Evolutionary conservation across 31 red algal genomes (phyloP).

Genomic region (Odonthalia washingtoniensis): DNA sequence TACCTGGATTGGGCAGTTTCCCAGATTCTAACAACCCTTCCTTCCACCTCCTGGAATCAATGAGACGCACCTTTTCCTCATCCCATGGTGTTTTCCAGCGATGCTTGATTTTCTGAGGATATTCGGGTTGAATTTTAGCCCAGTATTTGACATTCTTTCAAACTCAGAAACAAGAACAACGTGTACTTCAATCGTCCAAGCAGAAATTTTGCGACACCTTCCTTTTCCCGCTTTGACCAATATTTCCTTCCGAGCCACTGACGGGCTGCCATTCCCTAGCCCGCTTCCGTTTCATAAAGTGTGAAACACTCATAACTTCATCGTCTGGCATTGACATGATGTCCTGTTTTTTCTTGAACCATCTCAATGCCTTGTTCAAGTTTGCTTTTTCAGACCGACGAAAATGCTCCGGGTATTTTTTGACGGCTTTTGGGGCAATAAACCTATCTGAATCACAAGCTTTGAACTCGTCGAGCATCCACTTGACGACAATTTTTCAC

Average conservation of each 20-base stretch:
- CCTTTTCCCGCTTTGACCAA: slow-evolving; percentile 34
- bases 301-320: slow-evolving; percentile 6
- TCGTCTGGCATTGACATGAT: slow-evolving; percentile 8
- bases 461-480: slow-evolving; percentile 1
- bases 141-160: slow-evolving; percentile 9
- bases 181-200: slow-evolving; percentile 1
- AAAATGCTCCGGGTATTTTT: slow-evolving; percentile 21
- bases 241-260: slow-evolving; percentile 10
- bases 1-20: slow-evolving; percentile 20
- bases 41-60: slow-evolving; percentile 20
- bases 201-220: neutral
- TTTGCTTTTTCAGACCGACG: slow-evolving; percentile 18
- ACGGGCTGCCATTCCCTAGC: slow-evolving; percentile 3
- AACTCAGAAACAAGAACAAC: slow-evolving; percentile 2
- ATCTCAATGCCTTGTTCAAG: neutral
- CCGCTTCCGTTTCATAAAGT: slow-evolving; percentile 16
- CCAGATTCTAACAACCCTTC: slow-evolving; percentile 20
- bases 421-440: slow-evolving; percentile 1
- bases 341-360: neutral
- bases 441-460: slow-evolving; percentile 5
- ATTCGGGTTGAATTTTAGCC: slow-evolving; percentile 21
- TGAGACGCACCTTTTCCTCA: slow-evolving; percentile 19
- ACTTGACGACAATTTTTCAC: slow-evolving; percentile 5
- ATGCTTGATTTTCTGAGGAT: no score
- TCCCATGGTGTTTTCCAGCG: slow-evolving; percentile 17